Conservation (phyloP, 768 basidiomycete species). For the Hypholoma fasciculare region DNA sequence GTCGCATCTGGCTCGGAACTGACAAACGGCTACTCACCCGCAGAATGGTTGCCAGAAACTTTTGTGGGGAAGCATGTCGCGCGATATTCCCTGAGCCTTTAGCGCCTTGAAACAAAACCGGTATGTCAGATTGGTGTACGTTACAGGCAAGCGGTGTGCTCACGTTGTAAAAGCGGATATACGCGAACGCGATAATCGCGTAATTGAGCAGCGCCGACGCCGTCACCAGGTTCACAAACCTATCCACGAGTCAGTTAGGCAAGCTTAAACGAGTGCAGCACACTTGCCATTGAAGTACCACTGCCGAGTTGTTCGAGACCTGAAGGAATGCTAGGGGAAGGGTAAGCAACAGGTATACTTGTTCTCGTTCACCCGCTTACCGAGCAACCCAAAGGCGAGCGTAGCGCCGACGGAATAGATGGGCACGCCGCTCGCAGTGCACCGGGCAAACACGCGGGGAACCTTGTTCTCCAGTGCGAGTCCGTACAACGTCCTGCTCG, state of each 20-base stretch:
- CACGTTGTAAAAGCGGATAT: constrained; percentile 48
- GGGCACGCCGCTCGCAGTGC: constrained; percentile 58
- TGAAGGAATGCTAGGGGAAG: constrained; percentile 42
- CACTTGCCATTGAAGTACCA: constrained; percentile 47
- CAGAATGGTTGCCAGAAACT: constrained; percentile 53
- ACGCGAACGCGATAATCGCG: constrained; percentile 47
- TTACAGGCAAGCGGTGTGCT: no score
- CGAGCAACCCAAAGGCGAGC: constrained; percentile 35
- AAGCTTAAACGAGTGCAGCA: background rate
- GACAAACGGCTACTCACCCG: constrained; percentile 28
- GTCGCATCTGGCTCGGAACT: no score
- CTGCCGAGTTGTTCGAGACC: constrained; percentile 45
- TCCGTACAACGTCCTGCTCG: constrained; percentile 52
- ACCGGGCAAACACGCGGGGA: constrained; percentile 50
- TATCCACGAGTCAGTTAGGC: constrained; percentile 9
- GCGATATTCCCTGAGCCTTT: constrained; percentile 43
- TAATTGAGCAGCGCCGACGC: constrained; percentile 50
- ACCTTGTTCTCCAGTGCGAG: constrained; percentile 63
- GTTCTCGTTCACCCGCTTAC: constrained; percentile 22
- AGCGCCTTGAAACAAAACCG: constrained; percentile 34
- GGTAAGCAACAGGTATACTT: background rate
- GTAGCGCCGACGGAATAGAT: constrained; percentile 50
- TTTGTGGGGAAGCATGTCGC: constrained; percentile 44
- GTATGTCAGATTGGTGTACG: no score
- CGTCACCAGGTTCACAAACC: constrained; percentile 51